phyloP scores from a whole-genome alignment of 73 alveolate species.

The Durusdinium trenchii region DNA sequence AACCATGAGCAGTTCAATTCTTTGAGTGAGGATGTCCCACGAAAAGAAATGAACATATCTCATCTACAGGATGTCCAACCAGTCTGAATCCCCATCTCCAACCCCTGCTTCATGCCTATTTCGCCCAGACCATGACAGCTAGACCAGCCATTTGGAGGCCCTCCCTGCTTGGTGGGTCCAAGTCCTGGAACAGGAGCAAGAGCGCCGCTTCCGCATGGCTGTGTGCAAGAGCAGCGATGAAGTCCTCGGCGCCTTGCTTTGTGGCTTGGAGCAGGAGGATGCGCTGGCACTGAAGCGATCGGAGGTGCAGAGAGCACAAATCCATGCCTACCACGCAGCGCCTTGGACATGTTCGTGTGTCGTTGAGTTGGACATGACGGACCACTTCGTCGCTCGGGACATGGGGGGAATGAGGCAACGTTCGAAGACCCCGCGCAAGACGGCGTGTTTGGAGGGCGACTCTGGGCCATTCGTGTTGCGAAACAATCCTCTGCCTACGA shows the following conservation, averaged over 20 bases:
- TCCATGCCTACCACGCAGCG: slow-evolving; percentile 63
- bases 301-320: slow-evolving; percentile 18
- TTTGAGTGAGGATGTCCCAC: too few relatives aligned
- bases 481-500: too few relatives aligned
- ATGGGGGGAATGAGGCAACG: too few relatives aligned
- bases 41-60: neutral
- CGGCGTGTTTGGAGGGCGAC: too few relatives aligned
- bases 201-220: slow-evolving; percentile 46
- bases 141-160: neutral
- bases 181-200: slow-evolving; percentile 26
- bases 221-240: slow-evolving; percentile 11
- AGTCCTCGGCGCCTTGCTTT: neutral
- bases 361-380: neutral
- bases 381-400: too few relatives aligned
- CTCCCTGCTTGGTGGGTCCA: too few relatives aligned
- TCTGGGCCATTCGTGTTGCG: too few relatives aligned
- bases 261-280: neutral
- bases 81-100: neutral
- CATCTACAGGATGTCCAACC: neutral
- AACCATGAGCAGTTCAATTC: too few relatives aligned
- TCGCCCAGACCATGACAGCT: neutral
- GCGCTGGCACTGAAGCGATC: too few relatives aligned
- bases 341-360: neutral
- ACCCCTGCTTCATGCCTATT: neutral
- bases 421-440: too few relatives aligned